Conservation (phyloP, 306 rosid species). For the Cicer arietinum region DNA sequence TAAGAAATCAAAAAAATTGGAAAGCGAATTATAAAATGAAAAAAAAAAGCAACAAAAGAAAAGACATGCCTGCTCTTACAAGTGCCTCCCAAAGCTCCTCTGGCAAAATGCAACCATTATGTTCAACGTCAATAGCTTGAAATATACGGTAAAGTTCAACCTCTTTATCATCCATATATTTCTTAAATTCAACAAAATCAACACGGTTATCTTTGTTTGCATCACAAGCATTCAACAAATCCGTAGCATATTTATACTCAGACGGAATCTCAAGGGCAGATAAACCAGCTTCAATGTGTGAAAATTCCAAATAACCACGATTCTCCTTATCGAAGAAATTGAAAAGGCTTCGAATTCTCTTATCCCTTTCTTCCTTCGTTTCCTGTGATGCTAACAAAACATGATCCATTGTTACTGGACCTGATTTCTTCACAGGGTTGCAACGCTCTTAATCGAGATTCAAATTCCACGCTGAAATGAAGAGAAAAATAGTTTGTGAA, state of each 20-base stretch:
- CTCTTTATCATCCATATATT: conserved; percentile 93
- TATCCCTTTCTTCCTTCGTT: conserved; percentile 81
- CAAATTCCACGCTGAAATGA: conserved; percentile 1
- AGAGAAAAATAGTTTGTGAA: neutral
- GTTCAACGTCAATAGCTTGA: conserved; percentile 94
- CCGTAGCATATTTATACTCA: conserved; percentile 85
- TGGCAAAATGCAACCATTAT: conserved; percentile 85
- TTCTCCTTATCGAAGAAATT: conserved; percentile 73
- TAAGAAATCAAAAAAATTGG: conserved; percentile 15
- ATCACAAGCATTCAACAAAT: conserved; percentile 79
- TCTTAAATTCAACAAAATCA: conserved; percentile 74
- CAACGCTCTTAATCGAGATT: conserved; percentile 42
- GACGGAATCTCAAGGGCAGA: conserved; percentile 84
- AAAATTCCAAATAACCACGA: conserved; percentile 67
- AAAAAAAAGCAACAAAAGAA: neutral
- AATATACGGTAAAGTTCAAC: conserved; percentile 89
- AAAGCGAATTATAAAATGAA: neutral
- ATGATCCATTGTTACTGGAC: conserved; percentile 86
- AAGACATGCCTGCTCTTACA: conserved; percentile 69
- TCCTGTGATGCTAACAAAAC: conserved; percentile 82
- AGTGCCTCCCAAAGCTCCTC: conserved; percentile 99
- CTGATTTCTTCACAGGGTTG: conserved; percentile 66
- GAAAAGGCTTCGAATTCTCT: conserved; percentile 68
- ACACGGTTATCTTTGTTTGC: conserved; percentile 79
- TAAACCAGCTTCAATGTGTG: conserved; percentile 80